These are phyloP conservation scores for Aureobasidium melanogenum DNA, from an alignment of 2,329 filamentous ascomycete species.

Conservation along the genomic window DNA sequence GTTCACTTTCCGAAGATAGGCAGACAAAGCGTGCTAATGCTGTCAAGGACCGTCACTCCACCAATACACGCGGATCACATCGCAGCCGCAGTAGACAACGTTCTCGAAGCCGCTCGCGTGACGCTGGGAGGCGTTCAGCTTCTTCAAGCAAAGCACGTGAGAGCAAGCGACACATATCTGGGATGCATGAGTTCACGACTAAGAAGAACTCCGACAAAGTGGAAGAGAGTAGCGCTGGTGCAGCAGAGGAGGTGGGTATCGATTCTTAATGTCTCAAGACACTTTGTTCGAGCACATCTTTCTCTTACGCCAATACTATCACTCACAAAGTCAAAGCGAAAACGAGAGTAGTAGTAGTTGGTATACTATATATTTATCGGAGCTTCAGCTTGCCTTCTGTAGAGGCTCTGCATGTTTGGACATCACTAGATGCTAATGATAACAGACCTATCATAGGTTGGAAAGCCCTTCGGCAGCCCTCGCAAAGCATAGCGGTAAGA, in stretches of 20 bases:
- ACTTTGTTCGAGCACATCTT: background rate
- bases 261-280: background rate
- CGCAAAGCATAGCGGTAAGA: constrained; percentile 1
- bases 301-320: background rate
- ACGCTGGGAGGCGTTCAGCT: background rate
- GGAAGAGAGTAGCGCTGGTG: constrained; percentile 4
- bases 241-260: constrained; percentile 11
- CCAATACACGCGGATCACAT: background rate
- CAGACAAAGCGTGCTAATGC: background rate
- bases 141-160: background rate
- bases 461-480: background rate
- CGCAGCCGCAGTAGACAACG: constrained; percentile 1
- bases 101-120: background rate
- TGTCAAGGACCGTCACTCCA: background rate
- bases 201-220: background rate
- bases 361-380: background rate
- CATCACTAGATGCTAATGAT: constrained; percentile 1
- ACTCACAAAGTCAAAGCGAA: background rate
- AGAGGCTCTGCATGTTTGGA: background rate
- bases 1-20: constrained; percentile 1
- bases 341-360: background rate
- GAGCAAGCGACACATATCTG: background rate
- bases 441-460: background rate
- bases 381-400: background rate
- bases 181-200: background rate